Evolutionary conservation across 169 alveolate species (phyloP), one percentile per base, ranked within the genome.

Genomic region (Plasmodium reichenowi): DNA sequence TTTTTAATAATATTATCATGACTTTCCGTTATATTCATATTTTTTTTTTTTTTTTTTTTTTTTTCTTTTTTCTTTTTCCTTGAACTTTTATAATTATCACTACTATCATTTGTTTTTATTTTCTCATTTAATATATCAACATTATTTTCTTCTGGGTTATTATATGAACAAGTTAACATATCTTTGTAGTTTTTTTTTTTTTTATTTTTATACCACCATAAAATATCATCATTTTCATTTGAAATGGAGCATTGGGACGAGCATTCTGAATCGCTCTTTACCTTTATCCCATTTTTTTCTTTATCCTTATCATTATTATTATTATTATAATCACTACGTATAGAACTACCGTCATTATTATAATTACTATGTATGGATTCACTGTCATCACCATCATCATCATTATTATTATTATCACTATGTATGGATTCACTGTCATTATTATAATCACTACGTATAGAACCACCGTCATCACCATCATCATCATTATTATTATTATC

Each of bases 171-270:
- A 43, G 48, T 6, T 72, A 7, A 12, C 24, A 9, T 3, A 71
- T 59, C 17, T 71, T 32, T 13, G 26, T 45, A 72, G 45, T 54
- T 47, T 24, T 26, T 7, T 17, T 64, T 59, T 80, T 74, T 63
- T n/a, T 48, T 38, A 52, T 48, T 50, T 29, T 32, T 54, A 43
- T 10, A 83, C 72, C 70, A 60, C 6, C 78, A 58, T 10, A 73
- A 67, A 5, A 50, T 6, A 52, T 78, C 78, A n/a, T 78, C 89
- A 20, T 66, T 71, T 12, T 3, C 20, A n/a, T 64, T 56, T 78
- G 76, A 47, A 22, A 22, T 12, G 17, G 17, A 38, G 13, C 70
- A 24, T 4, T 52, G 24, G 59, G 54, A 32, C 32, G 64, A 63
- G 5, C 7, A 29, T 22, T 56, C 43, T 47, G 24, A 20, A 13